A percentile compares a stretch with the other conserved stretches of the same genome.
Evolutionary conservation across 2,329 filamentous ascomycete species (phyloP).

Genomic region (Fonsecaea multimorphosa): DNA sequence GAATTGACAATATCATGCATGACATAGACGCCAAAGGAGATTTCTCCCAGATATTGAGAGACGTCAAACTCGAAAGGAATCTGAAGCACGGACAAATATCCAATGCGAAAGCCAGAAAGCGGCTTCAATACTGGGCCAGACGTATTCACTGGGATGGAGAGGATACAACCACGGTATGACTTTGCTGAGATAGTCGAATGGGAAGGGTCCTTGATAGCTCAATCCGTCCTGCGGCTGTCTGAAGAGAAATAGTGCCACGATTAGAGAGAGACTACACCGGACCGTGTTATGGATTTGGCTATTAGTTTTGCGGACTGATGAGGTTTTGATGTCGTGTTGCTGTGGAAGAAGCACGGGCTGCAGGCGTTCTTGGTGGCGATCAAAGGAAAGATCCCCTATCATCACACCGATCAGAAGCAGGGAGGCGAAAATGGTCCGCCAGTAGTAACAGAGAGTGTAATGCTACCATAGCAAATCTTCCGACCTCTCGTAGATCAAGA

Average conservation of each 20-base stretch:
- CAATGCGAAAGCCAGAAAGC: slow-evolving; percentile 51
- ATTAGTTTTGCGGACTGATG: neutral
- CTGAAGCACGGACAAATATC: slow-evolving; percentile 51
- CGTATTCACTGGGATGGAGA: slow-evolving; percentile 41
- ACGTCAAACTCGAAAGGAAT: slow-evolving; percentile 50
- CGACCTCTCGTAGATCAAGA: slow-evolving; percentile 36
- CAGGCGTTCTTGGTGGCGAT: slow-evolving; percentile 26
- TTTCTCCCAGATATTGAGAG: slow-evolving; percentile 54
- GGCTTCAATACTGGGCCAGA: slow-evolving; percentile 49
- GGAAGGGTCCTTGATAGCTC: slow-evolving; percentile 6
- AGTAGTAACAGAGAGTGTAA: slow-evolving; percentile 28
- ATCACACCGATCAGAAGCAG: slow-evolving; percentile 29
- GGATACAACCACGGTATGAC: slow-evolving; percentile 26
- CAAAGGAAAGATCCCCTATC: slow-evolving; percentile 28
- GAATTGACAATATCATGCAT: slow-evolving; percentile 44
- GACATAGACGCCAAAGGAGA: slow-evolving; percentile 56
- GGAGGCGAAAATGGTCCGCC: slow-evolving; percentile 26
- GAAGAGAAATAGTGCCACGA: slow-evolving; percentile 22
- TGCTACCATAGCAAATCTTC: slow-evolving; percentile 8
- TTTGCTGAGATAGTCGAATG: slow-evolving; percentile 15
- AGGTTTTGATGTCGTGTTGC: slow-evolving; percentile 1
- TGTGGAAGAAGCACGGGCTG: slow-evolving; percentile 22
- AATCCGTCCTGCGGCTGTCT: slow-evolving; percentile 20
- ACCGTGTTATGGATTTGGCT: slow-evolving; percentile 3
- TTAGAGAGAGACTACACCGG: slow-evolving; percentile 10